Conservation (phyloP, 2,329 filamentous ascomycete species). For the Periconia macrospinosa region DNA sequence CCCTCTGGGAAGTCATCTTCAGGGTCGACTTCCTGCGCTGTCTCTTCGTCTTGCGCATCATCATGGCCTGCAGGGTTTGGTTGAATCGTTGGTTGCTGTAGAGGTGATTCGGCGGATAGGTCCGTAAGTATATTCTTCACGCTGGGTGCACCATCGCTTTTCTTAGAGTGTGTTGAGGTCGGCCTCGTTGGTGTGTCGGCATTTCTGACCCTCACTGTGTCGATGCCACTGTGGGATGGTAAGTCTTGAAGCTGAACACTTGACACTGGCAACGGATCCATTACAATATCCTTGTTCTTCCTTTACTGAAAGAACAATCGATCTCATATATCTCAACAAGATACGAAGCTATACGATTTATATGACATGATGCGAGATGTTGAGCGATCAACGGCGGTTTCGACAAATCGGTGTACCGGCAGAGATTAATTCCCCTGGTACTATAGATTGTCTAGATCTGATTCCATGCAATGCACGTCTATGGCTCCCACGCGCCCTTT, state of each 20-base stretch:
- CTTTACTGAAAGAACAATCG: background rate
- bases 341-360: background rate
- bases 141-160: conserved; percentile 5
- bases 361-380: background rate
- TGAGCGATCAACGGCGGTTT: background rate
- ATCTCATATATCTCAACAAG: too few relatives aligned
- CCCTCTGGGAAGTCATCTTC: conserved; percentile 43
- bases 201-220: conserved; percentile 8
- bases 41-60: conserved; percentile 10
- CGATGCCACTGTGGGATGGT: conserved; percentile 6
- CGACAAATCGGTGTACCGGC: background rate
- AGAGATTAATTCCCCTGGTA: background rate
- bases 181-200: conserved; percentile 18
- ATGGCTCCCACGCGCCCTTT: background rate
- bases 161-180: conserved; percentile 8
- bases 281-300: conserved; percentile 7
- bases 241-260: conserved; percentile 26
- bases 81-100: conserved; percentile 3
- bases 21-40: conserved; percentile 13
- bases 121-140: background rate
- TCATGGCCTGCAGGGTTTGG: background rate
- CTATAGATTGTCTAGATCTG: background rate
- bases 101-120: conserved; percentile 16
- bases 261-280: conserved; percentile 34
- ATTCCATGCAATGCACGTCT: background rate